Percentiles rank a stretch among this genome's conserved stretches.
These are phyloP conservation scores for Mycena metata DNA, from an alignment of 768 basidiomycete species.

Conservation along the genomic window DNA sequence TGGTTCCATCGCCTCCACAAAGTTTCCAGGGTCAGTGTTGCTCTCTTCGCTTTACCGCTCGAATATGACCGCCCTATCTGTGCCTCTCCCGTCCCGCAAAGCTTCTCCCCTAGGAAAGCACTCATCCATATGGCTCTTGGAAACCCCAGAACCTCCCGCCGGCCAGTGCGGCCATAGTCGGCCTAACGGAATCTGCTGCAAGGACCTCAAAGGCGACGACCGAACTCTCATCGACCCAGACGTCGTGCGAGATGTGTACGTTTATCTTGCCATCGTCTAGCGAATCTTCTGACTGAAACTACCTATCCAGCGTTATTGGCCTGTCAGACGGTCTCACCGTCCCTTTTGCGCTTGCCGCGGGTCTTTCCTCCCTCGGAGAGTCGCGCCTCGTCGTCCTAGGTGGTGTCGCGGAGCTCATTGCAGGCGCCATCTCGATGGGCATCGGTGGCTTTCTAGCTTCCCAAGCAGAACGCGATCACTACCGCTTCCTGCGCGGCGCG, in stretches of 20 bases:
- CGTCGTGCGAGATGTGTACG: conserved; percentile 87
- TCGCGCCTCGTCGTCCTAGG: conserved; percentile 93
- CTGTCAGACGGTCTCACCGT: conserved; percentile 92
- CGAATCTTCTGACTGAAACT: too few relatives aligned
- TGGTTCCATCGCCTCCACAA: too few relatives aligned
- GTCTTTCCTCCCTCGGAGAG: conserved; percentile 89
- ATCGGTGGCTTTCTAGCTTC: conserved; percentile 98
- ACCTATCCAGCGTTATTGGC: conserved; percentile 78
- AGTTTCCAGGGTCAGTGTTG: too few relatives aligned
- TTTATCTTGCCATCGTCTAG: too few relatives aligned
- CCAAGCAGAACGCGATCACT: conserved; percentile 96
- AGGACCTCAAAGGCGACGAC: conserved; percentile 88
- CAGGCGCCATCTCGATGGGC: conserved; percentile 98
- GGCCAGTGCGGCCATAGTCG: conserved; percentile 54
- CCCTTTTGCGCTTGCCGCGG: conserved; percentile 92
- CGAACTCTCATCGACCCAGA: conserved; percentile 89
- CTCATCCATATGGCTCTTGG: too few relatives aligned
- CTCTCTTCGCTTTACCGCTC: too few relatives aligned
- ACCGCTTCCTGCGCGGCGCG: conserved; percentile 80
- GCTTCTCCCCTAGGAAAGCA: too few relatives aligned
- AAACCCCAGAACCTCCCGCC: too few relatives aligned
- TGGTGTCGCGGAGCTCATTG: conserved; percentile 95
- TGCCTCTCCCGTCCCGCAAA: too few relatives aligned
- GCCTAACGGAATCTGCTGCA: conserved; percentile 84
- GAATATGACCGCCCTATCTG: too few relatives aligned